Evolutionary conservation across 495 filamentous ascomycete species (phyloP), one percentile per base, ranked within the genome.

Genomic region (Penicillium coffeae): DNA sequence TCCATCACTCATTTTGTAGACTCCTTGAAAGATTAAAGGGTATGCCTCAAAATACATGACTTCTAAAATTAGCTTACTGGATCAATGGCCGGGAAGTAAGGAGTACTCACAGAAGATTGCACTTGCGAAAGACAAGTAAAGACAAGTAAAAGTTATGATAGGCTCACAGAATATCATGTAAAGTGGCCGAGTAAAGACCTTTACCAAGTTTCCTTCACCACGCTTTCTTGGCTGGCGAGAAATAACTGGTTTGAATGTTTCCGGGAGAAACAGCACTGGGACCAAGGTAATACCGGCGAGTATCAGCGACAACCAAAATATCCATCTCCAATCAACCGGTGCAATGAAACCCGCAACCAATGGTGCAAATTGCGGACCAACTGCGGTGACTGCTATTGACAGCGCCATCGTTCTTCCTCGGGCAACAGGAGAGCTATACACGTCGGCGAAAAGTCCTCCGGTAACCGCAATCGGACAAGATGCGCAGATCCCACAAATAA

Each of bases 161-260:
- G 48, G 19, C 18, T 47, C 43, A 2, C n/a, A n/a, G n/a, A n/a
- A n/a, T n/a, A n/a, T n/a, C n/a, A n/a, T n/a, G n/a, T n/a, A n/a
- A n/a, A n/a, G n/a, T n/a, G n/a, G n/a, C n/a, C n/a, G n/a, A n/a
- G n/a, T n/a, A n/a, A n/a, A n/a, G n/a, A n/a, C n/a, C n/a, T n/a
- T n/a, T n/a, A n/a, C n/a, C n/a, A n/a, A n/a, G n/a, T n/a, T n/a
- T n/a, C n/a, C n/a, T n/a, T n/a, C n/a, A n/a, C n/a, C n/a, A n/a
- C n/a, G n/a, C n/a, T n/a, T n/a, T n/a, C n/a, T n/a, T n/a, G n/a
- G n/a, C n/a, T n/a, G n/a, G n/a, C n/a, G n/a, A n/a, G n/a, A n/a
- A n/a, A n/a, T n/a, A n/a, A 79, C 81, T 1, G 87, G 86, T 1
- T 79, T 77, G 55, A 88, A 90, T 0, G 86, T 90, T 58, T 81